These are phyloP conservation scores for Melocanna baccifera DNA, from an alignment of 176 grass and related monocot genomes.

Conservation along the genomic window DNA sequence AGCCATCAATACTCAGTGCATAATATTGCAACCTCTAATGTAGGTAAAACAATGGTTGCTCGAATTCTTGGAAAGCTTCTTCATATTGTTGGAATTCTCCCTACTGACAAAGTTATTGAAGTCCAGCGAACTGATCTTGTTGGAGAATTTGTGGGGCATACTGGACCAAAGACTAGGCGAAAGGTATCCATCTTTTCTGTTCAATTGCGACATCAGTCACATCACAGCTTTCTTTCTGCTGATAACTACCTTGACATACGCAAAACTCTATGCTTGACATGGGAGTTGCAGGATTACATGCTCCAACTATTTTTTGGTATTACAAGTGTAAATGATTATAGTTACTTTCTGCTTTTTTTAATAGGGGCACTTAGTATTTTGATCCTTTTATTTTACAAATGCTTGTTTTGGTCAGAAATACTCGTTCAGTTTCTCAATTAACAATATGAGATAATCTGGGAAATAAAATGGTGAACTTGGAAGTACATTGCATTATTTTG, in stretches of 20 bases:
- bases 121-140: conserved; percentile 98
- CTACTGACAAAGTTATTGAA: conserved; percentile 89
- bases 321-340: background rate
- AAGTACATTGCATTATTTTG: background rate
- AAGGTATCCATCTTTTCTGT: conserved; percentile 54
- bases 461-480: background rate
- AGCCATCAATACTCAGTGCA: background rate
- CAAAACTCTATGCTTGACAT: background rate
- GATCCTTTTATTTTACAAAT: background rate
- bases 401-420: background rate
- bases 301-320: background rate
- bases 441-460: background rate
- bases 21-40: conserved; percentile 42
- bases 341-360: background rate
- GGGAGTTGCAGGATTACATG: background rate
- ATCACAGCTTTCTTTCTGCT: conserved; percentile 10
- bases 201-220: background rate
- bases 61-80: conserved; percentile 92
- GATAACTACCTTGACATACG: background rate
- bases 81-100: conserved; percentile 78
- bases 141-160: conserved; percentile 98
- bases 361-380: background rate
- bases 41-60: conserved; percentile 99
- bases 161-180: conserved; percentile 88
- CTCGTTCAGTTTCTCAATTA: background rate